These are phyloP conservation scores for Rhodofomes roseus DNA, from an alignment of 1,284 basidiomycete genomes.

Conservation along the genomic window DNA sequence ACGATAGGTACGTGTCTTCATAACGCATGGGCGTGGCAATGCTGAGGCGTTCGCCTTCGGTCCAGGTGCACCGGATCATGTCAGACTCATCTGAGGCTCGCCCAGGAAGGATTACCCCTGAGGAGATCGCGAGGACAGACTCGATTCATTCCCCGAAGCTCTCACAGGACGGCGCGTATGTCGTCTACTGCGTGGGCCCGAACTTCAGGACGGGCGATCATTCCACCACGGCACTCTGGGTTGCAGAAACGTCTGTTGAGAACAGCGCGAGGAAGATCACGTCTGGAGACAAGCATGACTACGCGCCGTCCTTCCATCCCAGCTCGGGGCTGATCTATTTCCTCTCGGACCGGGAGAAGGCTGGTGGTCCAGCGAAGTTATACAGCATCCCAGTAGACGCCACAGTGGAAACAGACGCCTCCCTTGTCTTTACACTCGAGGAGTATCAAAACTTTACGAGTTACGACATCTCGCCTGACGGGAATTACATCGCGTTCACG, in stretches of 20 bases:
- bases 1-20: too few relatives aligned
- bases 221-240: conserved; percentile 2
- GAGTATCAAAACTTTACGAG: neutral
- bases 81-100: too few relatives aligned
- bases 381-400: conserved; percentile 3
- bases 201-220: conserved; percentile 3
- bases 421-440: neutral
- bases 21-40: too few relatives aligned
- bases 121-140: neutral
- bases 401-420: neutral
- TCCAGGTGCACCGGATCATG: too few relatives aligned
- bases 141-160: neutral
- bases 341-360: conserved; percentile 3
- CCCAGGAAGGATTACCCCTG: too few relatives aligned
- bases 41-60: too few relatives aligned
- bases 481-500: conserved; percentile 2
- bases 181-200: conserved; percentile 6
- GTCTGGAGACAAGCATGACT: neutral
- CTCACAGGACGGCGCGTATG: neutral
- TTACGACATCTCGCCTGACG: conserved; percentile 6
- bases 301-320: conserved; percentile 4
- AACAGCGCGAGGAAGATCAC: conserved; percentile 3
- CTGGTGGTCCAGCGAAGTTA: conserved; percentile 2
- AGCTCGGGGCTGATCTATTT: conserved; percentile 4
- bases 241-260: conserved; percentile 2